phyloP scores from a whole-genome alignment of 2,329 filamentous ascomycete genomes.

The Ophiocordyceps sinensis region DNA sequence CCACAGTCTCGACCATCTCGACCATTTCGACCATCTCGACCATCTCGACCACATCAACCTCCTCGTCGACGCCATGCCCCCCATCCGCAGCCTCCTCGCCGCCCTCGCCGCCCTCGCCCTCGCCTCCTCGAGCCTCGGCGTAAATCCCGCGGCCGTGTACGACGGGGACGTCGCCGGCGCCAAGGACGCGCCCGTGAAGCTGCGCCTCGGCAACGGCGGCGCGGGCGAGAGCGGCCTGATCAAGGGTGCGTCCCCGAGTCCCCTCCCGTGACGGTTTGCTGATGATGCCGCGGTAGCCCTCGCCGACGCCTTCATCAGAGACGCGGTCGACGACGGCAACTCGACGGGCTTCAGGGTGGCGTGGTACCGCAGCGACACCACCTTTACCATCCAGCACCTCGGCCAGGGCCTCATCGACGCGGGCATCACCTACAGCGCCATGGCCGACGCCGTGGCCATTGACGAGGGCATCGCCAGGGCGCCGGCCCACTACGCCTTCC shows the following conservation, averaged over 20 bases:
- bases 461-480: conserved; percentile 19
- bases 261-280: no score
- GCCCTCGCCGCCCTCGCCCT: background rate
- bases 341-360: conserved; percentile 22
- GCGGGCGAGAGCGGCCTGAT: conserved; percentile 22
- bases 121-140: background rate
- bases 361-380: conserved; percentile 31
- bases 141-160: conserved; percentile 8
- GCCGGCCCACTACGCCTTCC: conserved; percentile 23
- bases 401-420: conserved; percentile 23
- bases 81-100: background rate
- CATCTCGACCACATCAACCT: no score
- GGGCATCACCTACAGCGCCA: conserved; percentile 28
- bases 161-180: conserved; percentile 5
- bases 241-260: conserved; percentile 15
- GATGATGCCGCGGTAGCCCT: no score
- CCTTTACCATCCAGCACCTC: conserved; percentile 28
- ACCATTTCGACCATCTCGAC: no score
- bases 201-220: conserved; percentile 21
- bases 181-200: conserved; percentile 4
- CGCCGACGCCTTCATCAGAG: conserved; percentile 13
- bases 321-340: conserved; percentile 5
- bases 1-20: no score
- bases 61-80: background rate
- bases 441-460: conserved; percentile 28